Evolutionary conservation across 176 grass and related monocot species (phyloP).

Genomic region (Miscanthus lutarioriparius): DNA sequence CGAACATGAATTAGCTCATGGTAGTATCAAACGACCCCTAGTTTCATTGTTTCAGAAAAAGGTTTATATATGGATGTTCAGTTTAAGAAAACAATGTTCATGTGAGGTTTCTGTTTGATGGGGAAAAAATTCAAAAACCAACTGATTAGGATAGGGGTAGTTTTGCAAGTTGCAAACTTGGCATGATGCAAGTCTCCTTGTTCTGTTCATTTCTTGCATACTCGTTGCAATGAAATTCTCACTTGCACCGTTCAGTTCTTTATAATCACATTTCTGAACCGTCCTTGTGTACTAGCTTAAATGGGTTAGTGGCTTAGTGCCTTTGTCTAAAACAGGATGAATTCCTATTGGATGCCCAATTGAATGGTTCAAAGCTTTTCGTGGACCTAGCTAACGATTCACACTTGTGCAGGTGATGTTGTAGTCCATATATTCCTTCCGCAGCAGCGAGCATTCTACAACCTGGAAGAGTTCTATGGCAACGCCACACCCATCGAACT

Average conservation of each 20-base stretch:
- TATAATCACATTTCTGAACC: neutral
- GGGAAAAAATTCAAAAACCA: too few species aligned
- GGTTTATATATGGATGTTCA: neutral
- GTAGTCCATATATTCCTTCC: slow-evolving; percentile 98
- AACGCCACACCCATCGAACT: slow-evolving; percentile 81
- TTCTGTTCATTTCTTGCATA: neutral
- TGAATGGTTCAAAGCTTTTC: neutral
- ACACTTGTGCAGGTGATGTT: slow-evolving; percentile 69
- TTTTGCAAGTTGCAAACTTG: neutral
- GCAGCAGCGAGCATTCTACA: slow-evolving; percentile 82
- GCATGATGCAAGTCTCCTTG: neutral
- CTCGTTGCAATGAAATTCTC: neutral
- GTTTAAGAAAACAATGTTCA: slow-evolving; percentile 13
- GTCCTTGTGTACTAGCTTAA: neutral
- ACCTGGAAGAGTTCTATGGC: slow-evolving; percentile 96
- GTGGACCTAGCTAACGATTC: neutral
- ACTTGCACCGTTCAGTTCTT: neutral
- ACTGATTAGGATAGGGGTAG: neutral
- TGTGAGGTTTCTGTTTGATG: neutral
- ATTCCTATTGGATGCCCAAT: neutral
- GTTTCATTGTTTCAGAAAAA: neutral
- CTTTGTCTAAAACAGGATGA: neutral
- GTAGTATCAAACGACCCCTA: neutral
- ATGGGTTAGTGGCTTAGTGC: neutral
- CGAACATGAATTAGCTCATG: neutral